A percentile compares a stretch with the other conserved stretches of the same genome.
Evolutionary conservation across 1,139 yeast species (phyloP).

Genomic region (Scheffersomyces parashehatae): DNA sequence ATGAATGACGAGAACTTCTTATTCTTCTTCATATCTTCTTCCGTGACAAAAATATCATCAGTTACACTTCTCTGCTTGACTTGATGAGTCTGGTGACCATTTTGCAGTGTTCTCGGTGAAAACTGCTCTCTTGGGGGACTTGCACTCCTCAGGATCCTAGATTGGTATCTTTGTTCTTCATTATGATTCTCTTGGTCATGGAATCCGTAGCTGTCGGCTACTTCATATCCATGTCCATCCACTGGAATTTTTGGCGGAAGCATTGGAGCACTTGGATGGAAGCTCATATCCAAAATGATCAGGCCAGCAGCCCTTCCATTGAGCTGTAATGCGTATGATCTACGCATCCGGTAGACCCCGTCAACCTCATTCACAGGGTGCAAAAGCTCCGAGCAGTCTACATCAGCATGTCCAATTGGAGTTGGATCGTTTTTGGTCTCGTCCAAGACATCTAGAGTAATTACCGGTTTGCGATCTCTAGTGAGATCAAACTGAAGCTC

Average conservation of each 20-base stretch:
- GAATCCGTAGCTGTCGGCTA: not conserved
- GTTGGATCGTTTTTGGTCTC: slow-evolving; percentile 86
- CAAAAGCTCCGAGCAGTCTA: slow-evolving; percentile 75
- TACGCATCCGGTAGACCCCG: slow-evolving; percentile 73
- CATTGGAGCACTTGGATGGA: slow-evolving; percentile 66
- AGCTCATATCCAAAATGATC: slow-evolving; percentile 88
- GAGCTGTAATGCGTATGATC: slow-evolving; percentile 74
- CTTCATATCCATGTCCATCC: not conserved
- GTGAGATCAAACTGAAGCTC: slow-evolving; percentile 69
- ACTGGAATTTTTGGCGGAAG: slow-evolving; percentile 40
- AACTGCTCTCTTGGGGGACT: slow-evolving; percentile 6
- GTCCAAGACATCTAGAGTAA: slow-evolving; percentile 78
- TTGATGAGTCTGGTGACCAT: slow-evolving; percentile 7
- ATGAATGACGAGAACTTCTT: not conserved
- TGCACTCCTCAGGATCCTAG: slow-evolving; percentile 1
- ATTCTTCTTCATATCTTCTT: slow-evolving; percentile 2
- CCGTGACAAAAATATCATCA: slow-evolving; percentile 30
- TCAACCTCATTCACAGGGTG: slow-evolving; percentile 47
- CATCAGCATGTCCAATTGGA: slow-evolving; percentile 77
- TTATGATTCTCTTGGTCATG: no score
- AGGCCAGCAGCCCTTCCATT: slow-evolving; percentile 84
- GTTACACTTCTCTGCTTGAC: slow-evolving; percentile 12
- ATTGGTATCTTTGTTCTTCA: not conserved
- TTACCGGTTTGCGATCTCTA: slow-evolving; percentile 59
- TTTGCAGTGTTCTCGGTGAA: slow-evolving; percentile 8